Conservation (phyloP, 306 rosid species). For the Notholithocarpus densiflorus region DNA sequence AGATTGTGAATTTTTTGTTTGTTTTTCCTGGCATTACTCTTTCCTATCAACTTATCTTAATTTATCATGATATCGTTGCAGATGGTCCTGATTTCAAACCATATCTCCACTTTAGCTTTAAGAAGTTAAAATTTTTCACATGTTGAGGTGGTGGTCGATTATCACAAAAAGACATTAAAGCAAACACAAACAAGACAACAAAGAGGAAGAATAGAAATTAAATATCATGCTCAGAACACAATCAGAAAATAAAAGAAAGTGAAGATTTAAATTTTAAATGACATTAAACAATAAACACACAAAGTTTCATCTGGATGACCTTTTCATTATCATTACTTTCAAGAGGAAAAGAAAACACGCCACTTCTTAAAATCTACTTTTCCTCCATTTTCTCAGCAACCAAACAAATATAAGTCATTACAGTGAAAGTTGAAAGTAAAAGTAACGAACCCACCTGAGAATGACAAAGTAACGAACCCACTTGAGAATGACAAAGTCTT, state of each 20-base stretch:
- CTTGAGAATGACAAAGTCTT: conserved; percentile 24
- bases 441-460: conserved; percentile 26
- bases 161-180: neutral
- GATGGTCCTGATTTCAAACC: too few relatives aligned
- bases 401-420: neutral
- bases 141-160: too few relatives aligned
- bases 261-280: neutral
- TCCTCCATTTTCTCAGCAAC: neutral
- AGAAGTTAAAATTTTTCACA: too few relatives aligned
- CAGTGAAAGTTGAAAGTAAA: neutral
- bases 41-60: too few relatives aligned
- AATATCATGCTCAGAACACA: neutral
- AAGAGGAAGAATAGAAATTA: neutral
- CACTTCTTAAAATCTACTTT: neutral
- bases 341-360: neutral
- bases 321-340: neutral
- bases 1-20: too few relatives aligned
- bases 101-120: too few relatives aligned
- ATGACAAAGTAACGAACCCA: conserved; percentile 1
- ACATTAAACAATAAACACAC: neutral
- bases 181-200: neutral
- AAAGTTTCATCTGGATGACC: neutral
- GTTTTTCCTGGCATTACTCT: too few relatives aligned
- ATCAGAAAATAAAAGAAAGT: neutral
- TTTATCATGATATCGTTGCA: too few relatives aligned